Evolutionary conservation across 2,329 filamentous ascomycete species (phyloP), one percentile per base, ranked within the genome.

Genomic region (Cladorrhinum sp.): DNA sequence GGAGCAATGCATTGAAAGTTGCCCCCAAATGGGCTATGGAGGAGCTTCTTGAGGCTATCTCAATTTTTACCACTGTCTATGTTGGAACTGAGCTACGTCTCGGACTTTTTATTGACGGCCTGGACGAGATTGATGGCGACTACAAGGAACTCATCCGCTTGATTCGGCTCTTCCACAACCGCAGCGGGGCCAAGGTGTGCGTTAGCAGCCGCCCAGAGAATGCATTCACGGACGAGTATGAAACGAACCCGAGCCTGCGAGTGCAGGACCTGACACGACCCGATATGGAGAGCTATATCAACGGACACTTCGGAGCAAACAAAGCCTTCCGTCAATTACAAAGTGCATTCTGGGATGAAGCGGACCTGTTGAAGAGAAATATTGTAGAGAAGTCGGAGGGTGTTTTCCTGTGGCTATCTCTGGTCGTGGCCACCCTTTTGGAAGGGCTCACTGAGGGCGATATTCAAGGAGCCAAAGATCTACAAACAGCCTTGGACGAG

Each of bases 351-450:
- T 61, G 63, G 2, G 20, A n/a, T 2, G 29, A 56, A 23, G 62
- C 61, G 1, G 10, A 23, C 3, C 7, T 7, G 0, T 48, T 68
- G 2, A 38, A 61, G 5, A 22, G 48, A 1, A 52, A 61, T 6
- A 63, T 67, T 38, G 57, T 60, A 2, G 29, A 50, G 1, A 64
- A 62, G 24, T 64, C 68, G 1, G 20, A 60, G 8, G 68, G 67
- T 1, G 62, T 69, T 7, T 69, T 69, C 50, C 62, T 69, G 1
- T 69, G 68, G 67, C 65, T 69, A 6, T 51, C 50, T 6, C 29
- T 69, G 12, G 66, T 69, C 1, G 60, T 67, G 3, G 36, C 48
- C 9, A 56, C 61, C 8, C 50, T 69, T 4, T 45, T 66, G 0
- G 45, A 56, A 9, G 63, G 60, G 0, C 24, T 69, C 1, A 48